Base-by-base conservation (phyloP, 2,329 filamentous ascomycete genomes). In the Penicillium rolfsii region DNA sequence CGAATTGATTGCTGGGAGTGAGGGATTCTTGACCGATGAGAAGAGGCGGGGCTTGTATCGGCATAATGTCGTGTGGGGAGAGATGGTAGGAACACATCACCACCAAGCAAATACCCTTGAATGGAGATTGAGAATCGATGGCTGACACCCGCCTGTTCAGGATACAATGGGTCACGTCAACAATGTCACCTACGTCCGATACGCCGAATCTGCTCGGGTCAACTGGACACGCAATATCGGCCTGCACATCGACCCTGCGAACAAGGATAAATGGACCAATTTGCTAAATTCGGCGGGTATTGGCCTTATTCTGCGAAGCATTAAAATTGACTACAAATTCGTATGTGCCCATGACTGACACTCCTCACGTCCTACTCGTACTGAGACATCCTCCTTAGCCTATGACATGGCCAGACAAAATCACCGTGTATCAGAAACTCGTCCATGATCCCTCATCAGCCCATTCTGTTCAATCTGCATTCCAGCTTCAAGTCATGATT, bases 301-400 rank as follows among this genome's bases (percentile, higher is more conserved):
- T 19, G 93, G 93, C 0, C 74, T 97, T 58, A 95, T 97, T 61
- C 77, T 97, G 71, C 85, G 87, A 69, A 91, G 88, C 67, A 92
- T 97, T 67, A 89, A 85, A 68, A 88, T 90, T 0, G 89, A 96
- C 67, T 97, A 90, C 77, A 97, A 97, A 79, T 93, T 96, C 79
- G 91, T 95, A 73, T 65, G 89, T 82, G 19, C 24, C 36, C 26
- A 43, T 14, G 41, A 52, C 19, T 28, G 19, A 40, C 11, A 26
- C 4, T 40, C 8, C 16, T 5, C 0, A 19, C 19, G n/a, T 22
- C 14, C 28, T 28, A 19, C 14, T 11, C 19, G 22, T 40, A 49
- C 57, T 28, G 26, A 53, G 4, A 4, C 9, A 19, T 12, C 53
- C 35, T 52, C 36, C 59, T 50, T 66, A 92, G 90, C 91, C 93